These are phyloP conservation scores for Spathaspora sp. DNA, from an alignment of 805 yeast genomes.

Conservation along the genomic window DNA sequence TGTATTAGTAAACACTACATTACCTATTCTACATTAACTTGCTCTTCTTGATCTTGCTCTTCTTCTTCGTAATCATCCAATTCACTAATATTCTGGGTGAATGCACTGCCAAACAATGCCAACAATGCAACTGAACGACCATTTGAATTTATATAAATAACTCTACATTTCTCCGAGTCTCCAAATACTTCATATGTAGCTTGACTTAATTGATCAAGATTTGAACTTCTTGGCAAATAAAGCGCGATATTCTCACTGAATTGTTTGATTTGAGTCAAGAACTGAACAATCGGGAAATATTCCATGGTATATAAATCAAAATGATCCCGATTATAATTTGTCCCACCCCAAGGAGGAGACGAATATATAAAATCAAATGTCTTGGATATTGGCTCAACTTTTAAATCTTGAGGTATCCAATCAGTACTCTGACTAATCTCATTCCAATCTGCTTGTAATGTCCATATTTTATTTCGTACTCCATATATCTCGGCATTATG, in stretches of 20 bases:
- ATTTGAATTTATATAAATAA: conserved; percentile 38
- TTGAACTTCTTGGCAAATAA: conserved; percentile 61
- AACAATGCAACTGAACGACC: conserved; percentile 52
- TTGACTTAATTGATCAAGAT: conserved; percentile 47
- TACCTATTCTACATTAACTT: background rate
- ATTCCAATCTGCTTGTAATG: conserved; percentile 49
- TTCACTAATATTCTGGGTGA: conserved; percentile 6
- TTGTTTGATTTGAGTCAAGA: conserved; percentile 40
- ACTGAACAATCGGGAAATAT: conserved; percentile 47
- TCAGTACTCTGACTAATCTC: conserved; percentile 16
- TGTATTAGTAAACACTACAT: background rate
- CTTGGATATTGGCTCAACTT: conserved; percentile 8
- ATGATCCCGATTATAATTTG: conserved; percentile 41
- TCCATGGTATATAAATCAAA: conserved; percentile 45
- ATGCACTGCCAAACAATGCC: conserved; percentile 53
- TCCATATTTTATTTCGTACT: conserved; percentile 48
- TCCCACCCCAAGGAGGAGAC: conserved; percentile 94
- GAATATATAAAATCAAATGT: conserved; percentile 56
- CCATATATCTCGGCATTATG: conserved; percentile 67
- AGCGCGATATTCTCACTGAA: conserved; percentile 49
- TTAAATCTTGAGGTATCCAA: conserved; percentile 32
- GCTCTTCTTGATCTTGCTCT: background rate
- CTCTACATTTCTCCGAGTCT: conserved; percentile 37
- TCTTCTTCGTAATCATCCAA: conserved; percentile 5
- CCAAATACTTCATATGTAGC: conserved; percentile 49